Evolutionary conservation across 2,329 filamentous ascomycete genomes (phyloP), one percentile per base, ranked within the genome.

Genomic region (Claviceps sorghi): DNA sequence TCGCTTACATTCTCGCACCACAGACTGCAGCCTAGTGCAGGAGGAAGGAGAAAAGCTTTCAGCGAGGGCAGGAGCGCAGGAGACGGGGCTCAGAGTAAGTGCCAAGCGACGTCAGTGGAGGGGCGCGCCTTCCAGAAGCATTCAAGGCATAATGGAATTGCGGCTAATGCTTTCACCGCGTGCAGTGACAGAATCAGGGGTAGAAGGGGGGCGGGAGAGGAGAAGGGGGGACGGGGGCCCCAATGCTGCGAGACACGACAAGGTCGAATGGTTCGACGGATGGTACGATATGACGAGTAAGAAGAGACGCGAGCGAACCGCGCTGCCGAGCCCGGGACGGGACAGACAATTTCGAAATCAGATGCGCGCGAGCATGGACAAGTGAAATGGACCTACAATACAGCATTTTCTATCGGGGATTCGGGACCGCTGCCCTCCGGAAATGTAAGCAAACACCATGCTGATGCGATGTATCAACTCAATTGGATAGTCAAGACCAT

Each of bases 111-210:
- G 36, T 44, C 36, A 49, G 29, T 21, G 22, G 43, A 29, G 49
- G 51, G 44, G n/a, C 6, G 30, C 48, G 32, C 30, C 46, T 50
- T 50, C 50, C 19, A 45, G 47, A 53, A 52, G 52, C 57, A 53
- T 52, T 44, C 26, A 26, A 48, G 52, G 50, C 52, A 54, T 52
- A 55, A 55, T 29, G 52, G 50, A 54, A 52, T 48, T 45, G 50
- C 51, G 53, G 51, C 58, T 55, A 58, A 57, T 50, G 48, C 38
- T 49, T 47, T 47, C 50, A 50, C 43, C 38, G 47, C 54, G 38
- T 58, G 45, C 53, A 57, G 56, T 56, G 47, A 56, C 36, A 44
- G 46, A 13, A 53, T 22, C 36, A 52, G 42, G 44, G 48, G 19
- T 19, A 21, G 21, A 13, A 2, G 17, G n/a, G 26, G 38, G 10